These are phyloP conservation scores for Sporopachydermia lactativora DNA, from an alignment of 805 yeast species.

Conservation along the genomic window DNA sequence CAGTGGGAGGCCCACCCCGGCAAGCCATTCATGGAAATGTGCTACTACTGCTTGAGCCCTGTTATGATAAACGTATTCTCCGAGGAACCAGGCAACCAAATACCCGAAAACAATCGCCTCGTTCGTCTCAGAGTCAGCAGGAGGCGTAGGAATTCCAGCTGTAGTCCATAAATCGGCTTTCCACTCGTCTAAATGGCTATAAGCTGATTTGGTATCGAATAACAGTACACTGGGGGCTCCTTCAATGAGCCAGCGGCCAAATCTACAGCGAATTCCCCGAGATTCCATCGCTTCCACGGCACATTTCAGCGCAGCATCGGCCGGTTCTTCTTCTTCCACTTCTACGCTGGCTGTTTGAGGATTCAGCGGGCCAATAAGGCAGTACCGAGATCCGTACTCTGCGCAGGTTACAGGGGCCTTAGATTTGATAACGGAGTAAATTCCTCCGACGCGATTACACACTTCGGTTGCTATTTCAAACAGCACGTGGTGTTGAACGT, in stretches of 20 bases:
- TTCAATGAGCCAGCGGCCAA: conserved; percentile 95
- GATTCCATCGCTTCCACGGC: conserved; percentile 67
- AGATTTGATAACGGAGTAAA: conserved; percentile 89
- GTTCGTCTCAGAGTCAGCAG: conserved; percentile 74
- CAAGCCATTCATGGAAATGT: conserved; percentile 97
- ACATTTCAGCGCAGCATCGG: conserved; percentile 33
- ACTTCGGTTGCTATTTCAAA: conserved; percentile 96
- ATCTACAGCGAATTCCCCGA: conserved; percentile 70
- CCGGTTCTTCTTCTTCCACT: conserved; percentile 52
- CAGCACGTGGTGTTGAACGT: conserved; percentile 71
- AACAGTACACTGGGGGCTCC: conserved; percentile 91
- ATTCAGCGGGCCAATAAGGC: conserved; percentile 77
- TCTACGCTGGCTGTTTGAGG: conserved; percentile 57
- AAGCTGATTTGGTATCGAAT: conserved; percentile 74
- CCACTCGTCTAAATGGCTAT: conserved; percentile 72
- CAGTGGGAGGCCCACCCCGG: conserved; percentile 89
- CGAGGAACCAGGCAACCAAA: conserved; percentile 92
- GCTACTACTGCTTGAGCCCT: conserved; percentile 79
- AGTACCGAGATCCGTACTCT: conserved; percentile 79
- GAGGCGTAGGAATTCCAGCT: conserved; percentile 90
- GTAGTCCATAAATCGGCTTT: conserved; percentile 82
- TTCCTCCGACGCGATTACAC: conserved; percentile 96
- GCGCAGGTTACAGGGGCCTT: conserved; percentile 95
- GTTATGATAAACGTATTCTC: conserved; percentile 80
- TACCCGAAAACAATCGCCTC: conserved; percentile 90